Base-by-base conservation (phyloP, 768 basidiomycete genomes). In the Mycena sanguinolenta region DNA sequence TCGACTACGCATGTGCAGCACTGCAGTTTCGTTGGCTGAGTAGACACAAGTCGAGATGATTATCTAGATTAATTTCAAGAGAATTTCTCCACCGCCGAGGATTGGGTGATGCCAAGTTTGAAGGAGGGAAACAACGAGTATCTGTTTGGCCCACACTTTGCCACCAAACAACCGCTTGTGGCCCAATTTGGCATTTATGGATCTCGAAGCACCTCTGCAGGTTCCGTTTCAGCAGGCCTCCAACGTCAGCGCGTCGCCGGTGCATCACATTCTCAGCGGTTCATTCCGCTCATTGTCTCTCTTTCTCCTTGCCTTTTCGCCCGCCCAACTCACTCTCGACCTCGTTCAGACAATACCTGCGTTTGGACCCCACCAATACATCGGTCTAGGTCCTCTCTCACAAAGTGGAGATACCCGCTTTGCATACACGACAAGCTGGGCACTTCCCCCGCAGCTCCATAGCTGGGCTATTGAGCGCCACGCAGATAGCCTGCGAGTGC, bases 281-380 rank as follows among this genome's bases (percentile, higher is more conserved):
- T 89, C 87, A 0, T 89, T 89, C 74, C 84, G 85, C 36, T 87
- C 88, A 0, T 57, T 87, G 0, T 87, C 88, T 0, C 80, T 88
- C 38, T 86, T 84, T 72, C 77, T 89, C 13, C 81, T 88, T 17
- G 85, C 84, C 3, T 88, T 89, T 74, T 84, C 82, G 3, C 85
- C 87, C 0, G 67, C 78, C 0, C 79, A 81, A 39, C 77, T 81
- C 7, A 80, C 82, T 0, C 77, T 89, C 30, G 76, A 79, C 9
- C 79, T 84, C 38, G 77, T 86, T 0, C 81, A 84, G 67, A 82
- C 81, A 1, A 74, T 87, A 27, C 79, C 81, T 66, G 86, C 82
- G 0, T 84, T 82, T 72, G 87, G 87, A 12, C 87, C 88, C 0
- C 87, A 89, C 69, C 87, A 88, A 61, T 88, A 88, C 74, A 77